Evolutionary conservation across 805 yeast species (phyloP).

Genomic region (Grigorovia jiainica): DNA sequence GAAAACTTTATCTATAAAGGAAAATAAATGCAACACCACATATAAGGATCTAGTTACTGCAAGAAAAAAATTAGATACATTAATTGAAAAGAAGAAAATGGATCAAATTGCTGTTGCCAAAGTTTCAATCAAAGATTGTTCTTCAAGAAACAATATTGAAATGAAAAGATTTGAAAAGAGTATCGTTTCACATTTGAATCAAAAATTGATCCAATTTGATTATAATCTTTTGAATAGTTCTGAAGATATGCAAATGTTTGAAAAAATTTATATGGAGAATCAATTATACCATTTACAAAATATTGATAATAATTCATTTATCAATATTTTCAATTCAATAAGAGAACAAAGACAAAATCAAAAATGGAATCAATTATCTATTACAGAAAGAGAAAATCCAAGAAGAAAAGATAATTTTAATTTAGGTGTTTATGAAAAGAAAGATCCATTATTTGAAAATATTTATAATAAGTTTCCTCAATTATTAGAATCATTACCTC

Average conservation of each 20-base stretch:
- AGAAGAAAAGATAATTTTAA: slow-evolving; percentile 18
- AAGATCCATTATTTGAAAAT: slow-evolving; percentile 16
- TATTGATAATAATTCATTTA: slow-evolving; percentile 11
- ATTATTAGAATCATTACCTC: slow-evolving; percentile 3
- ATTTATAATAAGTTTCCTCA: slow-evolving; percentile 11
- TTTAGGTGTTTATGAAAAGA: slow-evolving; percentile 18
- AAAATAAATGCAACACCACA: slow-evolving; percentile 9
- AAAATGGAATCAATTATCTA: slow-evolving; percentile 17
- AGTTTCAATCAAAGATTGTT: slow-evolving; percentile 16
- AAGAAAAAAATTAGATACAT: slow-evolving; percentile 11
- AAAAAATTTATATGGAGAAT: background rate
- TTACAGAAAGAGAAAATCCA: slow-evolving; percentile 16
- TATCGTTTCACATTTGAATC: slow-evolving; percentile 17
- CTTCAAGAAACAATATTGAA: slow-evolving; percentile 12
- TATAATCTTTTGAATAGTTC: slow-evolving; percentile 16
- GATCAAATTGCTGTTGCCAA: slow-evolving; percentile 10
- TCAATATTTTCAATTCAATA: slow-evolving; percentile 16
- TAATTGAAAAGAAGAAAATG: slow-evolving; percentile 14
- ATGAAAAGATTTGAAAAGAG: slow-evolving; percentile 18
- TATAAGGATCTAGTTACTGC: slow-evolving; percentile 1
- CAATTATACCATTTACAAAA: slow-evolving; percentile 11
- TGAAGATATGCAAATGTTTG: background rate
- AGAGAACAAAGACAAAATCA: slow-evolving; percentile 18
- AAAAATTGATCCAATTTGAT: slow-evolving; percentile 16
- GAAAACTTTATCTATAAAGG: slow-evolving; percentile 14